These are phyloP conservation scores for Tetradesmus obliquus DNA, from an alignment of 139 green algal species.

Conservation along the genomic window DNA sequence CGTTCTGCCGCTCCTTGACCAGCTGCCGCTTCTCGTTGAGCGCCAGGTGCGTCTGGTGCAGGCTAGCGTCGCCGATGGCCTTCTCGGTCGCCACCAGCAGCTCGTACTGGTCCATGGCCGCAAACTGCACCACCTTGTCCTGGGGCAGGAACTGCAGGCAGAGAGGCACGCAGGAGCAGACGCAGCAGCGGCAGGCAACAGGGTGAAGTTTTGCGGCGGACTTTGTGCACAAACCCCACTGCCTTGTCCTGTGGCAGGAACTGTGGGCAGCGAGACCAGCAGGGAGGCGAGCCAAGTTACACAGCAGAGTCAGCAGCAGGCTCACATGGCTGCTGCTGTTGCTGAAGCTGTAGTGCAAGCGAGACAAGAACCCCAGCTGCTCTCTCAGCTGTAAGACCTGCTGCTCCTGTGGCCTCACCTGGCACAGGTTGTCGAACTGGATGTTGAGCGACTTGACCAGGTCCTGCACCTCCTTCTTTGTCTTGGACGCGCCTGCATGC, in stretches of 20 bases:
- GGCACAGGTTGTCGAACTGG: conserved; percentile 98
- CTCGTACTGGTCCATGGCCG: conserved; percentile 79
- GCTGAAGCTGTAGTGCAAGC: not conserved
- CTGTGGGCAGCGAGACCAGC: too few species aligned
- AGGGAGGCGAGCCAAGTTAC: too few species aligned
- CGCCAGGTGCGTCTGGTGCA: conserved; percentile 81
- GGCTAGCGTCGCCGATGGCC: conserved; percentile 80
- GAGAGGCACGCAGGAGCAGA: too few species aligned
- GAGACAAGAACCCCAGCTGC: not conserved
- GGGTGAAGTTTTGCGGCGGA: too few species aligned
- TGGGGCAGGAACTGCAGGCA: conserved; percentile 92
- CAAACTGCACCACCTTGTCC: conserved; percentile 95
- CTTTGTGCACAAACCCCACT: too few species aligned
- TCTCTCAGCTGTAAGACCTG: not conserved
- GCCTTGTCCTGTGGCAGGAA: too few species aligned
- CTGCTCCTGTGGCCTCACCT: conserved; percentile 54
- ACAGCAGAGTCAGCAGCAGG: not conserved
- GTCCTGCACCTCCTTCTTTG: conserved; percentile 70
- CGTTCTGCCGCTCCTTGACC: conserved; percentile 58
- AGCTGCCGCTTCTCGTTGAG: conserved; percentile 75
- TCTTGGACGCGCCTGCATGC: conserved; percentile 49
- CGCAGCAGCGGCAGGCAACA: too few species aligned
- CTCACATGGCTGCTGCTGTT: not conserved
- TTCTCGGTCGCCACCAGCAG: conserved; percentile 93
- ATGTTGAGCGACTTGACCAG: conserved; percentile 83